Base-by-base conservation (phyloP, 129 eudicot genomes). In the Pittosporum tobira region DNA sequence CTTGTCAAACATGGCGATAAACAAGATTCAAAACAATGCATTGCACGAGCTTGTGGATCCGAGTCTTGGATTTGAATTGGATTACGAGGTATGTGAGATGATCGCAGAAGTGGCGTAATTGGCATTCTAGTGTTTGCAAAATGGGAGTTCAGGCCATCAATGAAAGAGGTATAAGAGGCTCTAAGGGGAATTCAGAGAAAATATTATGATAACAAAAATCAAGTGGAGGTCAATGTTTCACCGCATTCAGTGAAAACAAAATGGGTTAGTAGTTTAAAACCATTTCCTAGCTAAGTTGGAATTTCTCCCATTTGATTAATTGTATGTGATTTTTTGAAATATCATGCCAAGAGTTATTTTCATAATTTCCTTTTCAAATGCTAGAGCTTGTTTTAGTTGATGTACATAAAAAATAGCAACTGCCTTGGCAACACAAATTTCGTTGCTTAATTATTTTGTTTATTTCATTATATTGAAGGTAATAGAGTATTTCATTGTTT, bases 31-130 rank as follows among this genome's bases (percentile, higher is more conserved):
- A 4, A 23, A 23, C 1, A 9, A 19, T 56, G 45, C 26, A 56
- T 20, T 56, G 61, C 26, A 56, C 27, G 61, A 56, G 45, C 46
- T 56, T 31, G 61, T 56, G n/a, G 61, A 56, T 56, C 61, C 61
- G 36, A 56, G n/a, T 56, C 61, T 56, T 29, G 45, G 61, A 30
- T 56, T 56, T 31, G 61, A 31, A 8, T 31, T 45, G 2, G 61
- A 56, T 5, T 11, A 18, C 8, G 46, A 31, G 28, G 61, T 56
- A 56, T 11, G 27, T 30, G 9, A 20, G 25, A 56, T 31, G 61
- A 56, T 56, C 18, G 31, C 61, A 1, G 61, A 31, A 56, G 61
- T 56, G 45, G 45, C 61, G 11, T 44, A 56, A 45, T 19, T 56
- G 61, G 61, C 61, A 31, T 56, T 56, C 19, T 13, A 22, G 61